phyloP scores from a whole-genome alignment of 2,329 filamentous ascomycete genomes.

The Alternaria sp. region DNA sequence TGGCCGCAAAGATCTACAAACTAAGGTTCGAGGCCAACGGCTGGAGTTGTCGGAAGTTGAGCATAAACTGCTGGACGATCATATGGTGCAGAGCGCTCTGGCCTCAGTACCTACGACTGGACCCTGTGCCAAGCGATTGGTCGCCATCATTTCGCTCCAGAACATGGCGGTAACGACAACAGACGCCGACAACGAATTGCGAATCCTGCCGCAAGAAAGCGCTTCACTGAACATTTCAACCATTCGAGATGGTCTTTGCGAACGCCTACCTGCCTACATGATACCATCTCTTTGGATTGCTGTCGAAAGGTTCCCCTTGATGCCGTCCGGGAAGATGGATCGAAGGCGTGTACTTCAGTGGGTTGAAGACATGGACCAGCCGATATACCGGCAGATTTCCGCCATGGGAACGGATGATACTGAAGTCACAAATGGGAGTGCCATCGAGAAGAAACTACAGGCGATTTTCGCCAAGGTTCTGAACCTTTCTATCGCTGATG shows the following conservation, averaged over 20 bases:
- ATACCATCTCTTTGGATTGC: slow-evolving; percentile 44
- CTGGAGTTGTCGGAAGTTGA: slow-evolving; percentile 58
- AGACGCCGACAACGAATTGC: slow-evolving; percentile 10
- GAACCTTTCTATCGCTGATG: slow-evolving; percentile 35
- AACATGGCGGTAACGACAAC: slow-evolving; percentile 13
- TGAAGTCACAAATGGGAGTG: slow-evolving; percentile 23
- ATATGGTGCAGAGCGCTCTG: slow-evolving; percentile 38
- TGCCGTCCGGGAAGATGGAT: slow-evolving; percentile 46
- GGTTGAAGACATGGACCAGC: slow-evolving; percentile 42
- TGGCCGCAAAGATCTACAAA: slow-evolving; percentile 45
- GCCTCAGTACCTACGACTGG: slow-evolving; percentile 39
- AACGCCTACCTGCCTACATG: slow-evolving; percentile 46
- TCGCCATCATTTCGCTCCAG: slow-evolving; percentile 39
- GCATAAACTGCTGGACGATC: slow-evolving; percentile 50
- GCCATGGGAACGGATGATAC: slow-evolving; percentile 29
- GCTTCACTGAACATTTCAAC: slow-evolving; percentile 32
- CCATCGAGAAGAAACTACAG: slow-evolving; percentile 39
- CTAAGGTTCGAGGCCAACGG: slow-evolving; percentile 54
- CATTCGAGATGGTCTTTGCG: slow-evolving; percentile 40
- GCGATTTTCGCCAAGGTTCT: slow-evolving; percentile 42
- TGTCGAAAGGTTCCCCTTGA: slow-evolving; percentile 40
- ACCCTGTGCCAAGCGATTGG: slow-evolving; percentile 43
- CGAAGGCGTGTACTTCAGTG: slow-evolving; percentile 39
- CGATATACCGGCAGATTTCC: slow-evolving; percentile 38
- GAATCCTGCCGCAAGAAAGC: slow-evolving; percentile 32